Percentiles rank a stretch among this genome's conserved stretches.
Conservation (phyloP, 2,329 filamentous ascomycete genomes). For the Nectriaceae sp. region DNA sequence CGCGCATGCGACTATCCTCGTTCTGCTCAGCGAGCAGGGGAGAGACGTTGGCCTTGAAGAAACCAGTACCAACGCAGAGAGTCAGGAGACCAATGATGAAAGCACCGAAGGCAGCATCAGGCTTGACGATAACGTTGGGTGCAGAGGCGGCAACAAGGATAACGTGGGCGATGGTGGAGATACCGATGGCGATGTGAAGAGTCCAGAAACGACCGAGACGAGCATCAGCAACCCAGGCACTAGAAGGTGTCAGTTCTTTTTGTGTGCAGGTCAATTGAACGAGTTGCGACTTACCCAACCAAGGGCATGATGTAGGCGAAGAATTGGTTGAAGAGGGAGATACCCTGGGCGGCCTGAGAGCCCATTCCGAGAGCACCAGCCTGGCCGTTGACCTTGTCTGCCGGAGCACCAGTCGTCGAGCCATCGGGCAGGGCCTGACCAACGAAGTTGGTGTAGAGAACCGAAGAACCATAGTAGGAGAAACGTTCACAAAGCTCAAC, state of each 20-base stretch:
- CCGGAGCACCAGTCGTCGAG: slow-evolving; percentile 54
- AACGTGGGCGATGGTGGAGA: slow-evolving; percentile 67
- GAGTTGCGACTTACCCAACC: slow-evolving; percentile 43
- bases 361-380: slow-evolving; percentile 61
- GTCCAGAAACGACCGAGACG: slow-evolving; percentile 74
- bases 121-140: slow-evolving; percentile 61
- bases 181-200: slow-evolving; percentile 66
- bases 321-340: slow-evolving; percentile 59
- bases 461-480: slow-evolving; percentile 73
- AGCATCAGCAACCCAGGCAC: slow-evolving; percentile 64
- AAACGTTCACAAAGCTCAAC: slow-evolving; percentile 77
- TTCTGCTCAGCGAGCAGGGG: slow-evolving; percentile 73
- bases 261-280: neutral
- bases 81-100: slow-evolving; percentile 66
- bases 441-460: slow-evolving; percentile 70
- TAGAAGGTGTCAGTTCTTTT: slow-evolving; percentile 18
- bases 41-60: slow-evolving; percentile 81
- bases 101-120: slow-evolving; percentile 60
- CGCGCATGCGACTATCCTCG: slow-evolving; percentile 56
- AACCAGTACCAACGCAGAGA: slow-evolving; percentile 67
- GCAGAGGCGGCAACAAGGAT: slow-evolving; percentile 67
- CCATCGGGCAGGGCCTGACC: slow-evolving; percentile 54
- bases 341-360: slow-evolving; percentile 52
- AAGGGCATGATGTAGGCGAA: slow-evolving; percentile 64
- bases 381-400: slow-evolving; percentile 32